A percentile compares a stretch with the other conserved stretches of the same genome.
phyloP scores from a whole-genome alignment of 1,139 yeast genomes.

The Suhomyces coccinellae region DNA sequence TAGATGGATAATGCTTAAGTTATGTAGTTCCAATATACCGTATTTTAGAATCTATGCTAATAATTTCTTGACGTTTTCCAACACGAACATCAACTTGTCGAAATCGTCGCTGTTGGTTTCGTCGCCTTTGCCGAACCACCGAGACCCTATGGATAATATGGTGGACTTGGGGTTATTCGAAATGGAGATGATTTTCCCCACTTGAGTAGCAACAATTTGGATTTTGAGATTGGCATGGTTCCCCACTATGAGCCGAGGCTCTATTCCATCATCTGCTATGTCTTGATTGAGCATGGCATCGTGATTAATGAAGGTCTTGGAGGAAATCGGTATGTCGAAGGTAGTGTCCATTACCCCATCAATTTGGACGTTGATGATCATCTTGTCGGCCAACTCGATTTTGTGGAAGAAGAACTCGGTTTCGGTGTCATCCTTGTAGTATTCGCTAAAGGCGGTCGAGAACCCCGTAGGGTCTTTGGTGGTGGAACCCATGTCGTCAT shows the following conservation, averaged over 20 bases:
- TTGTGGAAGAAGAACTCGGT: constrained; percentile 34
- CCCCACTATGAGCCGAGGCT: constrained; percentile 43
- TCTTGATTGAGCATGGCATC: constrained; percentile 13
- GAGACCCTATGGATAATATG: constrained; percentile 40
- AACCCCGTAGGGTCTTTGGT: constrained; percentile 24
- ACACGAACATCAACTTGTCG: constrained; percentile 42
- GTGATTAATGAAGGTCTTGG: constrained; percentile 28
- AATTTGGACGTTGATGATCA: constrained; percentile 37
- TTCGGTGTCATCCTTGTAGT: constrained; percentile 20
- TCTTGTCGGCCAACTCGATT: constrained; percentile 36
- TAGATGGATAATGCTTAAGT: neutral
- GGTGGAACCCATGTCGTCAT: neutral
- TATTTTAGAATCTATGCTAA: neutral
- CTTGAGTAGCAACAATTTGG: constrained; percentile 45
- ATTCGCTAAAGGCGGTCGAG: constrained; percentile 19
- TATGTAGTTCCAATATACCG: neutral
- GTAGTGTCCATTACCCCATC: constrained; percentile 46
- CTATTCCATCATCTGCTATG: constrained; percentile 31
- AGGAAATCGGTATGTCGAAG: constrained; percentile 41
- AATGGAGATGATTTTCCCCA: constrained; percentile 37
- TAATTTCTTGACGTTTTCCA: constrained; percentile 34
- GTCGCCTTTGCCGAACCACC: constrained; percentile 47
- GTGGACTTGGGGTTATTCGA: constrained; percentile 33
- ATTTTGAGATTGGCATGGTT: constrained; percentile 42
- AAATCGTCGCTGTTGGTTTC: constrained; percentile 37